Evolutionary conservation across 2,329 filamentous ascomycete genomes (phyloP).

Genomic region (Fusarium torreyae): DNA sequence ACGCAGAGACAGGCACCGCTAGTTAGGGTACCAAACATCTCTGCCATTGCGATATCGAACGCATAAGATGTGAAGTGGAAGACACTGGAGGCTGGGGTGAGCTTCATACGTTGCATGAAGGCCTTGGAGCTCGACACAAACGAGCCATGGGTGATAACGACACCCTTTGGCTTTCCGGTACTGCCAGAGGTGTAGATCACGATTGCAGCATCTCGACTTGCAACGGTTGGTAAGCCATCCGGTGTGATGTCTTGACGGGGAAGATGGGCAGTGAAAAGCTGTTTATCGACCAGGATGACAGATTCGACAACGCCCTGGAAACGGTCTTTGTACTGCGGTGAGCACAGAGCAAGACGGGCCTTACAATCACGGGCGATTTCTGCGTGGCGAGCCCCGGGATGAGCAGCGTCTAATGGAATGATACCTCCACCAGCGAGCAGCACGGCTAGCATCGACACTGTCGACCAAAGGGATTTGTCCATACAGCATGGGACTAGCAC

Average conservation of each 20-base stretch:
- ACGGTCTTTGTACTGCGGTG: slow-evolving; percentile 21
- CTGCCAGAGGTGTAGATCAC: slow-evolving; percentile 48
- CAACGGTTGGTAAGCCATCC: slow-evolving; percentile 1
- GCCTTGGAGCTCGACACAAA: slow-evolving; percentile 26
- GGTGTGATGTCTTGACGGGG: neutral
- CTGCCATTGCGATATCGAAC: slow-evolving; percentile 44
- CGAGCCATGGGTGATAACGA: slow-evolving; percentile 42
- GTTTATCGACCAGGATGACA: neutral
- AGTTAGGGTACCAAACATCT: slow-evolving; percentile 31
- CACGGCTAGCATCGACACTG: slow-evolving; percentile 47
- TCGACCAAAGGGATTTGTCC: slow-evolving; percentile 46
- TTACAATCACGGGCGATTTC: slow-evolving; percentile 21
- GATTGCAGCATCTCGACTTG: slow-evolving; percentile 18
- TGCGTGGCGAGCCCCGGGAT: slow-evolving; percentile 31
- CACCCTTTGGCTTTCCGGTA: slow-evolving; percentile 46
- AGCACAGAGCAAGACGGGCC: slow-evolving; percentile 25
- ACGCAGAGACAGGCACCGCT: slow-evolving; percentile 45
- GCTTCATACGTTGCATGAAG: slow-evolving; percentile 30
- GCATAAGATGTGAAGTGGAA: slow-evolving; percentile 48
- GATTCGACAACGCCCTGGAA: neutral
- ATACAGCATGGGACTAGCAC: slow-evolving; percentile 40
- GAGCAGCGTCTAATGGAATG: slow-evolving; percentile 46
- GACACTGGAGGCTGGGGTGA: slow-evolving; percentile 14
- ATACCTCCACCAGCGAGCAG: slow-evolving; percentile 45
- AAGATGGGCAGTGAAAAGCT: neutral